These are phyloP conservation scores for Debaryomycetaceae sp. DNA, from an alignment of 1,139 yeast species.

Conservation along the genomic window DNA sequence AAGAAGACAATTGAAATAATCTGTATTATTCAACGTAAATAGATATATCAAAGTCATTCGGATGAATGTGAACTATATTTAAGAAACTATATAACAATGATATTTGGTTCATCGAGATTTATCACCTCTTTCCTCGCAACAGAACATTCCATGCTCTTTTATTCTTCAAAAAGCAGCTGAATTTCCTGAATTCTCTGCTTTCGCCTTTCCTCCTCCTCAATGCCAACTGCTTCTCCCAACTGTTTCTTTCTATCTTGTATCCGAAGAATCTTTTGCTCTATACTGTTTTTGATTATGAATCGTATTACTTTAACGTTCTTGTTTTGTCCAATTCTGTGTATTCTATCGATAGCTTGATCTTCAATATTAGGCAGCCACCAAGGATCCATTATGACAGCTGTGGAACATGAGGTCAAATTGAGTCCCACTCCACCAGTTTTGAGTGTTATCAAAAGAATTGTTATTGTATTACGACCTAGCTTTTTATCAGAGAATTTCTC, in stretches of 20 bases:
- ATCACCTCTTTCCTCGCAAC: not conserved
- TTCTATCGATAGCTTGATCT: slow-evolving; percentile 91
- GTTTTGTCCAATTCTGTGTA: slow-evolving; percentile 87
- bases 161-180: slow-evolving; percentile 66
- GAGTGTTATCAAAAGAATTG: slow-evolving; percentile 67
- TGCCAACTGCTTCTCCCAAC: slow-evolving; percentile 81
- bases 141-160: too few species aligned
- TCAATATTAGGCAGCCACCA: slow-evolving; percentile 98
- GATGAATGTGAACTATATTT: not conserved
- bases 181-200: slow-evolving; percentile 79
- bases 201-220: slow-evolving; percentile 72
- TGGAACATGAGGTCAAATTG: slow-evolving; percentile 80
- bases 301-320: slow-evolving; percentile 71
- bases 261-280: slow-evolving; percentile 87
- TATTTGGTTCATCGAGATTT: slow-evolving; percentile 6
- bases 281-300: slow-evolving; percentile 77
- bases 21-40: not conserved
- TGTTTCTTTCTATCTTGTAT: slow-evolving; percentile 86
- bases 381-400: slow-evolving; percentile 93
- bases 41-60: not conserved
- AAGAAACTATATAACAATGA: slow-evolving; percentile 1
- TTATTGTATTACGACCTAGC: slow-evolving; percentile 31
- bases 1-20: slow-evolving; percentile 50
- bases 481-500: slow-evolving; percentile 45
- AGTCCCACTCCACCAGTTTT: slow-evolving; percentile 97